A percentile compares a stretch with the other conserved stretches of the same genome.
Conservation (phyloP, 306 rosid genomes). For the Begonia masoniana region DNA sequence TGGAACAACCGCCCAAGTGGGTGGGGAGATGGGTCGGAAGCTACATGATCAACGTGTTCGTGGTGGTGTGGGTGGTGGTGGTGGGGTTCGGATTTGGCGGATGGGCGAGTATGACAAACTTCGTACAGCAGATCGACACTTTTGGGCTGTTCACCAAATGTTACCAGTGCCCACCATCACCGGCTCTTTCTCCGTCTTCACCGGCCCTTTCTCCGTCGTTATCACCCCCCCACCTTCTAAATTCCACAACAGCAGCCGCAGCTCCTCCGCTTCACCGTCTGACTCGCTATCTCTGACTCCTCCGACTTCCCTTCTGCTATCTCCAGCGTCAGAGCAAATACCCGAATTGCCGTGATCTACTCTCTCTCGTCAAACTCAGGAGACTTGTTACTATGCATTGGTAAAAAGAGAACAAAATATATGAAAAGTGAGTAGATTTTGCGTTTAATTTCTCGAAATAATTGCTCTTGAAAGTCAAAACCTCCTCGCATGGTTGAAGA, state of each 20-base stretch:
- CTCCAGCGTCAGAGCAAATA: too few relatives aligned
- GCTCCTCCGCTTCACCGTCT: conserved; percentile 46
- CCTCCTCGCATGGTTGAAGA: too few relatives aligned
- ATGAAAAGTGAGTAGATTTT: too few relatives aligned
- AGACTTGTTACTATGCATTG: too few relatives aligned
- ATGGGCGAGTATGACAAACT: conserved; percentile 95
- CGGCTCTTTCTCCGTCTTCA: not conserved
- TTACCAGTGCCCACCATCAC: conserved; percentile 61
- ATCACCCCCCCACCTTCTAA: not conserved
- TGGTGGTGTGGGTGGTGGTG: conserved; percentile 76
- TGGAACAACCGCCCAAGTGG: conserved; percentile 74
- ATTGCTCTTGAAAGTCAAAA: too few relatives aligned
- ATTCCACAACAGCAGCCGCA: conserved; percentile 45
- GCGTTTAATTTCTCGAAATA: too few relatives aligned
- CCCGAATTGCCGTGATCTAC: too few relatives aligned
- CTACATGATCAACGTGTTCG: conserved; percentile 50
- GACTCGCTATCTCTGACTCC: conserved; percentile 12
- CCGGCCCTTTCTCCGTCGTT: not conserved
- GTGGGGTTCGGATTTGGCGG: conserved; percentile 98
- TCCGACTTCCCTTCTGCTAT: not conserved
- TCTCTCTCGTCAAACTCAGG: too few relatives aligned
- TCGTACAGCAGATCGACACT: conserved; percentile 67
- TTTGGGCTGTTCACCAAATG: conserved; percentile 96
- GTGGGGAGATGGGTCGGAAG: conserved; percentile 85
- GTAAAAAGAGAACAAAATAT: too few relatives aligned